Percentiles rank a stretch among this genome's conserved stretches.
Conservation (phyloP, 2,329 filamentous ascomycete genomes). For the Trichoderma gracile region DNA sequence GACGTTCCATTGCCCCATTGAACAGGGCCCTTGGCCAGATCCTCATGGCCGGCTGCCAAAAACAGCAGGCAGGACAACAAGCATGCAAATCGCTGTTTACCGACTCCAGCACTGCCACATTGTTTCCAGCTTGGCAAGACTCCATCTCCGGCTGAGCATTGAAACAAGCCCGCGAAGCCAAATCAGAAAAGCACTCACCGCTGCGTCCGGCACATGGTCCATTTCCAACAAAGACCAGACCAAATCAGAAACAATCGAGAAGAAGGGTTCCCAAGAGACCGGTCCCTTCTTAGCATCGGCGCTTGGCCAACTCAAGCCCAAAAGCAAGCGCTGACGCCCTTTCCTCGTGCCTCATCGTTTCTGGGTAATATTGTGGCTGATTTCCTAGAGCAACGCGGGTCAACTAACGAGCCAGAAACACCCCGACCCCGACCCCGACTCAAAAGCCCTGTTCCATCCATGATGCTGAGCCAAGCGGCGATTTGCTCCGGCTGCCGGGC, state of each 20-base stretch:
- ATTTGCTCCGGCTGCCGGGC: conserved; percentile 22
- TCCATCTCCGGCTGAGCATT: neutral
- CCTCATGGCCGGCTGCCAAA: neutral
- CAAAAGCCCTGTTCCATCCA: no score
- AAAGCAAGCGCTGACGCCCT: conserved; percentile 10
- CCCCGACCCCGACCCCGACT: conserved; percentile 7
- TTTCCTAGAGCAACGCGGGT: neutral
- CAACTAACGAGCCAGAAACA: conserved; percentile 17
- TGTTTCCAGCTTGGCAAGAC: neutral
- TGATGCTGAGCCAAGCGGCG: neutral
- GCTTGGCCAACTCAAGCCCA: neutral
- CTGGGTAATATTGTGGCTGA: no score
- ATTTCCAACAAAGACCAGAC: neutral
- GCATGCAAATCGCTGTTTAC: neutral
- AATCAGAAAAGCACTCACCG: conserved; percentile 1
- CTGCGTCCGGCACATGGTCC: neutral
- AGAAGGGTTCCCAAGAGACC: neutral
- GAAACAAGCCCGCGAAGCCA: neutral
- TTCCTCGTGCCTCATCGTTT: conserved; percentile 1
- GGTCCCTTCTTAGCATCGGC: neutral
- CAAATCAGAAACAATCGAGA: neutral
- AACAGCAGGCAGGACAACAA: no score
- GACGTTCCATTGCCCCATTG: neutral
- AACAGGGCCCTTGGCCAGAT: neutral
- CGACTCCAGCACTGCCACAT: conserved; percentile 10